phyloP scores from a whole-genome alignment of 1,284 basidiomycete genomes.

The Gymnopus androsaceus region DNA sequence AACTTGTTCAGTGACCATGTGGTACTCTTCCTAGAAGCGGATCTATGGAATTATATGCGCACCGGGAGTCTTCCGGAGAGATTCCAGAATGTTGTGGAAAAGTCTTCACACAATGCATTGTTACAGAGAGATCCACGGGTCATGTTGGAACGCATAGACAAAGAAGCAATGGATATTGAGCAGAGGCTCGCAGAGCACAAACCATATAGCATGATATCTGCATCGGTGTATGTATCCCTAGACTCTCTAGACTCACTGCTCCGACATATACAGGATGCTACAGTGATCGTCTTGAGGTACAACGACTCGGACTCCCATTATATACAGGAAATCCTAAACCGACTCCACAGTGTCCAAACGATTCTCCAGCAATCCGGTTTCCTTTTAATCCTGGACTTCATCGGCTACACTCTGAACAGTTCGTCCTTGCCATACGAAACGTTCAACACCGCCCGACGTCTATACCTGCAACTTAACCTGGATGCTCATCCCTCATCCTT shows the following conservation, averaged over 20 bases:
- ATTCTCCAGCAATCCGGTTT: slow-evolving; percentile 33
- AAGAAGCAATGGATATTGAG: slow-evolving; percentile 1
- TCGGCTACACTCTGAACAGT: slow-evolving; percentile 22
- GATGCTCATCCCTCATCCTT: not conserved
- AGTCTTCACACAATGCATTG: slow-evolving; percentile 19
- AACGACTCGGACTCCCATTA: not conserved
- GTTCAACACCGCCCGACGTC: slow-evolving; percentile 38
- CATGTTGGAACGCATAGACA: slow-evolving; percentile 4
- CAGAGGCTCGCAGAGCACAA: not conserved
- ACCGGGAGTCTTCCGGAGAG: slow-evolving; percentile 12
- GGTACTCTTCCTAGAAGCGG: slow-evolving; percentile 23
- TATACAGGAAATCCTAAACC: slow-evolving; percentile 21
- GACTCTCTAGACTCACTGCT: slow-evolving; percentile 3
- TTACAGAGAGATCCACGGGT: not conserved
- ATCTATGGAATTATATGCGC: slow-evolving; percentile 22
- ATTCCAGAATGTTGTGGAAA: slow-evolving; percentile 14
- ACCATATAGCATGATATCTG: not conserved
- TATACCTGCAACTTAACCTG: slow-evolving; percentile 26
- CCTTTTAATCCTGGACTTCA: slow-evolving; percentile 31
- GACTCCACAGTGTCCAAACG: slow-evolving; percentile 25
- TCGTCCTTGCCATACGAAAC: slow-evolving; percentile 32
- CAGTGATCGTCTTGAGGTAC: not conserved
- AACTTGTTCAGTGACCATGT: slow-evolving; percentile 34
- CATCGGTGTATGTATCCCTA: slow-evolving; percentile 4
- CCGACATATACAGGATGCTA: slow-evolving; percentile 1